phyloP scores from a whole-genome alignment of 176 grass and related monocot genomes.

The Carex kokanica region DNA sequence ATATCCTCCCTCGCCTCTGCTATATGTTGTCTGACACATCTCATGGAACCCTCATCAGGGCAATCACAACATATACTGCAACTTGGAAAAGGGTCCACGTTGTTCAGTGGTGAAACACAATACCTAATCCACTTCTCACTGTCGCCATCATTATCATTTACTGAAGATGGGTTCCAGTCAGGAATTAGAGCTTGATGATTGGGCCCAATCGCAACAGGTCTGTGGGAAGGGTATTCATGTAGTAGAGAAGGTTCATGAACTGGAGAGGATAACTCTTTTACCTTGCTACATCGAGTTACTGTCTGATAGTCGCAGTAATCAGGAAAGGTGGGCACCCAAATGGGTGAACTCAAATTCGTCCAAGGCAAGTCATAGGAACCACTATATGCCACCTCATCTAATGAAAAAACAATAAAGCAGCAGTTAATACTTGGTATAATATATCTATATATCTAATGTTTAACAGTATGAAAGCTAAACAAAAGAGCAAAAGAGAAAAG shows the following conservation, averaged over 20 bases:
- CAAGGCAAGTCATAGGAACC: slow-evolving; percentile 26
- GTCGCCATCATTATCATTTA: slow-evolving; percentile 29
- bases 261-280: slow-evolving; percentile 35
- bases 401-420: slow-evolving; percentile 35
- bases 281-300: slow-evolving; percentile 26
- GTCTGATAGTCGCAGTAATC: slow-evolving; percentile 38
- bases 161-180: slow-evolving; percentile 36
- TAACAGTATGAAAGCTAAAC: slow-evolving; percentile 13
- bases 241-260: slow-evolving; percentile 29
- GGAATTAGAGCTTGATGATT: slow-evolving; percentile 76
- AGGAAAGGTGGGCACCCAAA: slow-evolving; percentile 49
- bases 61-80: slow-evolving; percentile 51
- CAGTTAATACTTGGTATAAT: slow-evolving; percentile 12
- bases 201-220: slow-evolving; percentile 54
- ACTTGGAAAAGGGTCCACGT: slow-evolving; percentile 26
- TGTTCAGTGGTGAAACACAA: slow-evolving; percentile 36
- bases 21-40: slow-evolving; percentile 68
- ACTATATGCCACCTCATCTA: slow-evolving; percentile 35
- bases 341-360: slow-evolving; percentile 22
- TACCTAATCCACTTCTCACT: slow-evolving; percentile 52
- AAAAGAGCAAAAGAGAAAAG: slow-evolving; percentile 24
- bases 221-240: slow-evolving; percentile 41
- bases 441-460: slow-evolving; percentile 22
- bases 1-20: slow-evolving; percentile 50
- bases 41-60: slow-evolving; percentile 54